Percentiles rank a stretch among this genome's conserved stretches.
These are phyloP conservation scores for Alternaria rosae DNA, from an alignment of 2,329 filamentous ascomycete species.

Conservation along the genomic window DNA sequence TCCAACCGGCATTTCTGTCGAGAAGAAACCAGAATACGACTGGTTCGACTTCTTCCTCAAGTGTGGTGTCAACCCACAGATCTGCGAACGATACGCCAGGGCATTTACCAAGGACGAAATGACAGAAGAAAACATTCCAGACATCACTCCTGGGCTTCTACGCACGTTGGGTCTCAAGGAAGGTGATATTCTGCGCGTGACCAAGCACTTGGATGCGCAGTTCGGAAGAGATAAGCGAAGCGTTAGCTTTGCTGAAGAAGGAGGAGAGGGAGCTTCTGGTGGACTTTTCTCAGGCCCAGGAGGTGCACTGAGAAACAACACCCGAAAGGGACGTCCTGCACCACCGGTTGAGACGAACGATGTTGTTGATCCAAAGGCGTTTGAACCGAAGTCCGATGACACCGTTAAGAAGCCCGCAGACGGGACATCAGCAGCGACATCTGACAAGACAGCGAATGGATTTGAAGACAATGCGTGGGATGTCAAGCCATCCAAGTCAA, in stretches of 20 bases:
- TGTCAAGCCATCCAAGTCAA: slow-evolving; percentile 76
- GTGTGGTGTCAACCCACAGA: slow-evolving; percentile 88
- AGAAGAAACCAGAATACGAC: slow-evolving; percentile 81
- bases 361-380: slow-evolving; percentile 84
- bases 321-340: slow-evolving; percentile 86
- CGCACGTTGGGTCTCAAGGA: slow-evolving; percentile 92
- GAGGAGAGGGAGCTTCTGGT: slow-evolving; percentile 66
- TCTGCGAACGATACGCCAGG: slow-evolving; percentile 92
- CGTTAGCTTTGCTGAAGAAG: slow-evolving; percentile 66
- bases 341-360: slow-evolving; percentile 87
- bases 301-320: slow-evolving; percentile 92
- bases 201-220: slow-evolving; percentile 84
- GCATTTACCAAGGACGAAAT: slow-evolving; percentile 92
- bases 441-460: slow-evolving; percentile 63
- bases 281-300: slow-evolving; percentile 92
- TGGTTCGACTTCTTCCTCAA: slow-evolving; percentile 99
- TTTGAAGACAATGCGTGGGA: slow-evolving; percentile 99
- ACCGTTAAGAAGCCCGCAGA: slow-evolving; percentile 56
- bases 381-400: slow-evolving; percentile 67
- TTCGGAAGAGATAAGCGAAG: slow-evolving; percentile 69
- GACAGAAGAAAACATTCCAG: slow-evolving; percentile 90
- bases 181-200: slow-evolving; percentile 95
- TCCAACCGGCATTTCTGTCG: slow-evolving; percentile 67
- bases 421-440: slow-evolving; percentile 56
- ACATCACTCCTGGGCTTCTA: slow-evolving; percentile 83